A percentile compares a stretch with the other conserved stretches of the same genome.
Conservation (phyloP, 495 filamentous ascomycete genomes). For the Annulohypoxylon stygium region DNA sequence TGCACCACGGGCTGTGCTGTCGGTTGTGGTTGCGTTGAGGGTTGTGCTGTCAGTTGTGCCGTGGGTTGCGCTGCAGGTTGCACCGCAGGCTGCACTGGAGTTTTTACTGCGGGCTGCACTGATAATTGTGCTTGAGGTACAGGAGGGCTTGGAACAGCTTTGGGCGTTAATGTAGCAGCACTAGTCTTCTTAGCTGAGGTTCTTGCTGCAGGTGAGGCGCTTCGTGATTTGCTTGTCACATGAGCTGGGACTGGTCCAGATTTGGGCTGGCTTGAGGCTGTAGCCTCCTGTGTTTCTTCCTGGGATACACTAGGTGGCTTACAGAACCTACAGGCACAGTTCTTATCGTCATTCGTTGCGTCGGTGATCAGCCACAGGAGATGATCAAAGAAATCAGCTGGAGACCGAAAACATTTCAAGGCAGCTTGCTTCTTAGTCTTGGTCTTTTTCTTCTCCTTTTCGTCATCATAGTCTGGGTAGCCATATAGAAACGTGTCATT, state of each 20-base stretch:
- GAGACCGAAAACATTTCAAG: conserved; percentile 52
- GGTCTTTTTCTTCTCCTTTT: conserved; percentile 1
- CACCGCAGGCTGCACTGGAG: neutral
- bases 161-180: conserved; percentile 15
- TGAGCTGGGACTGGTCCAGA: neutral
- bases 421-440: neutral
- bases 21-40: neutral
- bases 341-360: conserved; percentile 43
- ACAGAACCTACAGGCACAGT: conserved; percentile 57
- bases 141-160: neutral
- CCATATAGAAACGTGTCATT: conserved; percentile 61
- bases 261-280: conserved; percentile 10
- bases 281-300: neutral
- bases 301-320: neutral
- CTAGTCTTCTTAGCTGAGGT: conserved; percentile 13
- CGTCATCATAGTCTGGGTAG: conserved; percentile 50
- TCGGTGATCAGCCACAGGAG: conserved; percentile 56
- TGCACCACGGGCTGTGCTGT: neutral
- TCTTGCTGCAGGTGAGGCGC: neutral
- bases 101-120: neutral
- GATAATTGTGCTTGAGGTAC: neutral
- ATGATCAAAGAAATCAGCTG: conserved; percentile 59
- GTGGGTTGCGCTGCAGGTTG: neutral
- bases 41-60: neutral
- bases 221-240: neutral